Evolutionary conservation across 2,329 filamentous ascomycete species (phyloP).

Genomic region (Curvularia verruculosa): DNA sequence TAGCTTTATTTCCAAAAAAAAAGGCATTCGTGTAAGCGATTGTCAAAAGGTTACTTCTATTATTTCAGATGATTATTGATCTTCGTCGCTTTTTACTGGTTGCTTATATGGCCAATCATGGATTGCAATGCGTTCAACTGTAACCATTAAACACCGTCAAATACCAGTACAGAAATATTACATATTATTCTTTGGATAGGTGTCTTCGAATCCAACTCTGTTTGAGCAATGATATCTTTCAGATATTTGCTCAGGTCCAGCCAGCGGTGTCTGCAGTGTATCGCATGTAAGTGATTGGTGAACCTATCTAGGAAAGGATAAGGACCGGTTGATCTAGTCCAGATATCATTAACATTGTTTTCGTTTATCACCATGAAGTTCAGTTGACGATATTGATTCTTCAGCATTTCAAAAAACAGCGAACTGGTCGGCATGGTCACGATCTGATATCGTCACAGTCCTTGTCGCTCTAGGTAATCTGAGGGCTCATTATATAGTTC

Average conservation of each 20-base stretch:
- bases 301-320: not conserved
- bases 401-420: not conserved
- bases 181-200: not conserved
- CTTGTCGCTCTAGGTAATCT: not conserved
- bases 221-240: not conserved
- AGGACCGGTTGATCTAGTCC: not conserved
- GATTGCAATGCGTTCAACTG: not conserved
- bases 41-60: not conserved
- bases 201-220: not conserved
- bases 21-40: not conserved
- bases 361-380: not conserved
- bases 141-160: not conserved
- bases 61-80: too few relatives aligned
- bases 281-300: not conserved
- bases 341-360: not conserved
- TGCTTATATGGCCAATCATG: not conserved
- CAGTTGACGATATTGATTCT: not conserved
- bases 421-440: not conserved
- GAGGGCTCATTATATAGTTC: too few relatives aligned
- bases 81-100: not conserved
- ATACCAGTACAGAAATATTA: not conserved
- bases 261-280: not conserved
- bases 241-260: not conserved
- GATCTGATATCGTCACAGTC: not conserved
- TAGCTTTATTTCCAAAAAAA: not conserved